Conservation (phyloP, 2,329 filamentous ascomycete species). For the Neonectria ditissima region DNA sequence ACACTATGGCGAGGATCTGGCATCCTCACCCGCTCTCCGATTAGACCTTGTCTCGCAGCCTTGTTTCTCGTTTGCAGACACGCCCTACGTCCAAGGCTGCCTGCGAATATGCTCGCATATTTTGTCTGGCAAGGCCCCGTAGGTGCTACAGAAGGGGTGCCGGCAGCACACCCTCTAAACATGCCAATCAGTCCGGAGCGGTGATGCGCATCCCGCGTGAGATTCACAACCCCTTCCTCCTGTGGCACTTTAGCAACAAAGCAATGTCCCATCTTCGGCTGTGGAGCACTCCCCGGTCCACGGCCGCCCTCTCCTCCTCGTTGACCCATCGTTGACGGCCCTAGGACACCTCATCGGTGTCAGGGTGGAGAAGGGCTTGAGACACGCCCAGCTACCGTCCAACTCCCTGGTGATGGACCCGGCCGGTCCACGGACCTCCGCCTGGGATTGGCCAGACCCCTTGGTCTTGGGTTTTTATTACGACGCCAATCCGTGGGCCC, state of each 20-base stretch:
- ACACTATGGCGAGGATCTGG: constrained; percentile 38
- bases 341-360: constrained; percentile 24
- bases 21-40: constrained; percentile 34
- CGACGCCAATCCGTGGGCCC: constrained; percentile 41
- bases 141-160: constrained; percentile 34
- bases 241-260: constrained; percentile 44
- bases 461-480: constrained; percentile 25
- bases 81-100: constrained; percentile 19
- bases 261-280: constrained; percentile 40
- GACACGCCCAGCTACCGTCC: constrained; percentile 6
- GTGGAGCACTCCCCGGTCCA: constrained; percentile 34
- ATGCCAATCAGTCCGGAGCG: constrained; percentile 43
- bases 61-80: constrained; percentile 40
- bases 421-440: constrained; percentile 8
- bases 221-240: constrained; percentile 44
- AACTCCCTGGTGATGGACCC: constrained; percentile 17
- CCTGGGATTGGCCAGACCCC: constrained; percentile 32
- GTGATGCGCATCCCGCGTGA: constrained; percentile 46
- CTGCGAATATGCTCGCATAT: constrained; percentile 5
- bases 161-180: constrained; percentile 23
- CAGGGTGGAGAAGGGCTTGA: constrained; percentile 8
- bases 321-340: constrained; percentile 16
- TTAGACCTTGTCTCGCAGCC: constrained; percentile 36
- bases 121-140: constrained; percentile 11
- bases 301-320: constrained; percentile 15